Base-by-base conservation (phyloP, 192 early-diverging fungal species). In the Linnemannia hyalina region DNA sequence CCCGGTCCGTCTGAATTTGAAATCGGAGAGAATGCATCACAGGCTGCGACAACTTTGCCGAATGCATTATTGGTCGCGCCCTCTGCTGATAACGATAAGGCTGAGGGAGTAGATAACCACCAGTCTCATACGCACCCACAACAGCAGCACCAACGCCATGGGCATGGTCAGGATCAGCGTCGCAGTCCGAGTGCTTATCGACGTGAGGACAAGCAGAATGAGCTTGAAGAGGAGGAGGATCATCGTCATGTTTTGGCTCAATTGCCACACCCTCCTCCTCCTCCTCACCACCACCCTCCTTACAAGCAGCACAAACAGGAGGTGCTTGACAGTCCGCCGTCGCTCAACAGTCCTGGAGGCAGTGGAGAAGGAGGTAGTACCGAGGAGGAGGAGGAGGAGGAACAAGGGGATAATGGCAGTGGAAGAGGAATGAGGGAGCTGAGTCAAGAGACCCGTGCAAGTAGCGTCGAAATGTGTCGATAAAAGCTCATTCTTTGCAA, bases 1-100 rank as follows among this genome's bases (percentile, higher is more conserved):
- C 60, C 60, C 60, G 57, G 57, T 60, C 57, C 57, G n/a, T 29
- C 57, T 60, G 57, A 60, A 29, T 60, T 60, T 29, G 57, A 60
- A 60, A 26, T n/a, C n/a, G 57, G n/a, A n/a, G 32, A 32, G 4
- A 15, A 65, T 65, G 29, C 29, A 65, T 65, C 60, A 65, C 60
- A 65, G 60, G 29, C 26, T 52, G 16, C 49, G 16, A 18, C 49
- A 6, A 2, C 20, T 3, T 18, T 20, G 5, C 5, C 5, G 49
- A 6, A 5, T 16, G 16, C 20, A 52, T 52, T 52, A 52, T 11
- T 46, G 13, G 44, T 46, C 13, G 7, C 1, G 44, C 11, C 18
- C 20, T 52, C 18, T 22, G 20, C 29, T 65, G 60, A 65, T 65
- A 65, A 32, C 29, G 60, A 65, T 65, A 32, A 32, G 60, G 26